Evolutionary conservation across 257 asterid species (phyloP), one percentile per base, ranked within the genome.

Genomic region (Osmanthus fragrans): DNA sequence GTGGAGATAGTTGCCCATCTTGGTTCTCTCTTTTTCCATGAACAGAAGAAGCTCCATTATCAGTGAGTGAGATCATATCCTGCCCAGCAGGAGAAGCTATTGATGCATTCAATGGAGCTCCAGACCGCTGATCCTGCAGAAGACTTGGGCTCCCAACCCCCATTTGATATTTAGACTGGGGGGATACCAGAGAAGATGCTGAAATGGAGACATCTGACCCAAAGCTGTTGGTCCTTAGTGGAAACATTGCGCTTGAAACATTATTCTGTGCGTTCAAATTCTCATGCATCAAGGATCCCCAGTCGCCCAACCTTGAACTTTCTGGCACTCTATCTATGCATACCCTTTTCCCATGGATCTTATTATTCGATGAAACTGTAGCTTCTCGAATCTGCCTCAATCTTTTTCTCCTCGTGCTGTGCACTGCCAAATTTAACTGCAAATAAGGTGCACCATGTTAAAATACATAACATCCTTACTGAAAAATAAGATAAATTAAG

Each of bases 1-100:
- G 75, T 21, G 95, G 89, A 80, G 95, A 85, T 7, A 86, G 85
- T 83, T 85, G 96, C 54, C 87, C 90, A 72, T 96, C 99, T 83
- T 84, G 99, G 79, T 83, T 85, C 25, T 90, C 93, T 84, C 94
- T 88, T 87, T 88, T 91, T 78, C 88, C 91, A 83, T 90, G 93
- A 80, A 89, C 64, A 37, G 90, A 82, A 88, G 88, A 74, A 80
- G 89, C 72, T 40, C 77, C 79, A 70, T 87, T 88, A 80, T 89
- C 94, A 16, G 86, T 25, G 65, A 89, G 87, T 36, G 92, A 86
- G 69, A 87, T 81, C 88, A 85, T 84, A 74, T 90, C 96, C 81
- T 87, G 97, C 73, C 86, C 91, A 78, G 89, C 83, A 69, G 94
- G 91, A 75, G 98, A 92, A 82, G 88, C 88, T 70, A 79, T 88